A percentile compares a stretch with the other conserved stretches of the same genome.
Conservation (phyloP, 345 rosid species). For the Sapria himalayana region DNA sequence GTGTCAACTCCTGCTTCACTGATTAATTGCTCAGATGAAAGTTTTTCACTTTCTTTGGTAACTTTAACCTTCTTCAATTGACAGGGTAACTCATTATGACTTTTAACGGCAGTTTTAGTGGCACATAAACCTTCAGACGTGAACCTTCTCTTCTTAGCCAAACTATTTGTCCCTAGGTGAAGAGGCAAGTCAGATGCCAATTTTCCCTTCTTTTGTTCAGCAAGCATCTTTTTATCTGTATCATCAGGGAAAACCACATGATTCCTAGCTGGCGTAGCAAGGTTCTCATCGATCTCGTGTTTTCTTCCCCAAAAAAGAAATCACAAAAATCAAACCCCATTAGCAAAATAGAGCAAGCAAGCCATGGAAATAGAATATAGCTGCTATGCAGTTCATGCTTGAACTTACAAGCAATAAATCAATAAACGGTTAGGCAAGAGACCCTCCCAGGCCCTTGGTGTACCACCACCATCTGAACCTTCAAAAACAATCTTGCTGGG, state of each 20-base stretch:
- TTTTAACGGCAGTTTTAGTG: conserved; percentile 12
- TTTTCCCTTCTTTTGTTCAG: conserved; percentile 14
- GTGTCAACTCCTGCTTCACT: no score
- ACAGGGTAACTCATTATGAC: conserved; percentile 12
- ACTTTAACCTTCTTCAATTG: conserved; percentile 14
- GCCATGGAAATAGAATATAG: background rate
- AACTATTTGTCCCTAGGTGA: conserved; percentile 13
- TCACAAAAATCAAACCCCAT: conserved; percentile 5
- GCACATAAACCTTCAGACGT: conserved; percentile 11
- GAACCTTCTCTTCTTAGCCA: conserved; percentile 15
- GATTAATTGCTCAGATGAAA: conserved; percentile 14
- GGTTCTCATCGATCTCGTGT: conserved; percentile 40
- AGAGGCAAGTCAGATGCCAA: conserved; percentile 13
- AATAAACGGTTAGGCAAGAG: conserved; percentile 52
- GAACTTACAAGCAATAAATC: conserved; percentile 73
- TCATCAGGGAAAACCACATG: conserved; percentile 48
- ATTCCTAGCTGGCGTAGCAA: conserved; percentile 61
- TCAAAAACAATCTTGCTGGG: conserved; percentile 45
- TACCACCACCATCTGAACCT: conserved; percentile 24
- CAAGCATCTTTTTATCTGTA: conserved; percentile 14
- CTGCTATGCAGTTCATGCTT: background rate
- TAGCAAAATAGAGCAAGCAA: conserved; percentile 7
- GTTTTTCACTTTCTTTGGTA: conserved; percentile 17
- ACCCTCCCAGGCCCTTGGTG: conserved; percentile 62
- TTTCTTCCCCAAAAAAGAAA: conserved; percentile 21